A percentile compares a stretch with the other conserved stretches of the same genome.
These are phyloP conservation scores for Spizellomyces sp. DNA, from an alignment of 192 early-diverging fungal genomes.

Conservation along the genomic window DNA sequence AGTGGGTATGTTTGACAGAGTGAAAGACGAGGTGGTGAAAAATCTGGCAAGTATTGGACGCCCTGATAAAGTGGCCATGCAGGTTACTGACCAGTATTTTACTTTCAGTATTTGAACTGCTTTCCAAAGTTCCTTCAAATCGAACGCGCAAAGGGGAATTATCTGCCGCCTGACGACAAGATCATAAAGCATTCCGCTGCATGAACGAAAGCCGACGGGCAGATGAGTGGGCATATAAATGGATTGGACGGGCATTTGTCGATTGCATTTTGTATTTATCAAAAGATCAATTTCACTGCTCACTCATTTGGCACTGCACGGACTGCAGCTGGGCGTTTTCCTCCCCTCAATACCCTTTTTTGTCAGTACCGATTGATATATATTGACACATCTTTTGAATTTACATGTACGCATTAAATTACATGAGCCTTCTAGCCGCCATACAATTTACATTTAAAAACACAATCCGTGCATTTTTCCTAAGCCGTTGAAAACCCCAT, in stretches of 20 bases:
- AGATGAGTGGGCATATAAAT: not conserved
- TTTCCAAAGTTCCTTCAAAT: conserved; percentile 2
- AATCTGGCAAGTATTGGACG: not conserved
- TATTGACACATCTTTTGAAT: too few species aligned
- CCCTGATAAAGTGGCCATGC: not conserved
- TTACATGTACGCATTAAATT: too few species aligned
- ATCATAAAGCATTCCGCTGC: not conserved
- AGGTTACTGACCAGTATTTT: not conserved
- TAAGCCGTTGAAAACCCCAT: too few species aligned
- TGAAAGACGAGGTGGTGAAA: not conserved
- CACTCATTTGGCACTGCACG: too few species aligned
- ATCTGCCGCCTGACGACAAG: conserved; percentile 1
- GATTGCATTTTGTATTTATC: not conserved
- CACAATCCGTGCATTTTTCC: too few species aligned
- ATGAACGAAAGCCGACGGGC: not conserved
- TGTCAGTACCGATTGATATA: too few species aligned
- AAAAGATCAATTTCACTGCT: not conserved
- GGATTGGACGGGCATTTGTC: not conserved
- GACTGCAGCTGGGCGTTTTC: too few species aligned
- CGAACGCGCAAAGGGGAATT: not conserved
- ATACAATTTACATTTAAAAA: too few species aligned
- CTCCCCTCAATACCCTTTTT: too few species aligned
- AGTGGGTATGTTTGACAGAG: conserved; percentile 5
- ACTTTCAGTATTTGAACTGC: not conserved
- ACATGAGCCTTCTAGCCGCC: too few species aligned